Percentiles rank a stretch among this genome's conserved stretches.
Conservation (phyloP, 345 rosid species). For the Garcia nutans region DNA sequence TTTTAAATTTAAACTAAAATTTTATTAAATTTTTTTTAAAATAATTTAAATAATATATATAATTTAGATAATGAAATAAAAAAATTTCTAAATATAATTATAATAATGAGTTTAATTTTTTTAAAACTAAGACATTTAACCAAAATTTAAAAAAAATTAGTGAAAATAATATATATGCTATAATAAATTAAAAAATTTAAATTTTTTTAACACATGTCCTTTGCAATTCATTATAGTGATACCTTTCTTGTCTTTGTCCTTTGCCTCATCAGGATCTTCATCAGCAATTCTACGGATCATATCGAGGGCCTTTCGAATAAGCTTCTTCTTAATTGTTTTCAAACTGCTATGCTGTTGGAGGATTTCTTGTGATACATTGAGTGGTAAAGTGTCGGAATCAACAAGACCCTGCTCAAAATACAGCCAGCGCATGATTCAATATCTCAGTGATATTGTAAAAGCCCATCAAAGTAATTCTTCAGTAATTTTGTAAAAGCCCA, state of each 20-base stretch:
- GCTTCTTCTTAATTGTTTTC: slow-evolving; percentile 96
- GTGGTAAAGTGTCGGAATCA: slow-evolving; percentile 93
- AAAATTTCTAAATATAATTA: too few relatives aligned
- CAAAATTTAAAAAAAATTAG: too few relatives aligned
- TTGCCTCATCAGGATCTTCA: slow-evolving; percentile 84
- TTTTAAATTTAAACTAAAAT: too few relatives aligned
- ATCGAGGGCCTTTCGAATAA: slow-evolving; percentile 92
- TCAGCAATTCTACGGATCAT: slow-evolving; percentile 87
- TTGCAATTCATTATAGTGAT: slow-evolving; percentile 8
- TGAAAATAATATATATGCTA: too few relatives aligned
- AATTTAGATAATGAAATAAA: too few relatives aligned
- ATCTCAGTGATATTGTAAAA: not conserved
- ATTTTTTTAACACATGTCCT: too few relatives aligned
- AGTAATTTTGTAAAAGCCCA: not conserved
- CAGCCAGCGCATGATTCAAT: slow-evolving; percentile 8
- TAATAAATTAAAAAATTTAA: too few relatives aligned
- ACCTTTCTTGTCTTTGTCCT: slow-evolving; percentile 81
- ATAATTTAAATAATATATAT: too few relatives aligned
- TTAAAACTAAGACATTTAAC: too few relatives aligned
- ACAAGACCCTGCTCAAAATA: slow-evolving; percentile 83
- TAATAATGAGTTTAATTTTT: too few relatives aligned
- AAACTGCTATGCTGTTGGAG: slow-evolving; percentile 94
- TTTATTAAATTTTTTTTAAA: too few relatives aligned
- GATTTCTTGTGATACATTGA: slow-evolving; percentile 96
- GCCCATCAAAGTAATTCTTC: slow-evolving; percentile 31